Conservation (phyloP, 441 rosid genomes). For the Iberis amara region DNA sequence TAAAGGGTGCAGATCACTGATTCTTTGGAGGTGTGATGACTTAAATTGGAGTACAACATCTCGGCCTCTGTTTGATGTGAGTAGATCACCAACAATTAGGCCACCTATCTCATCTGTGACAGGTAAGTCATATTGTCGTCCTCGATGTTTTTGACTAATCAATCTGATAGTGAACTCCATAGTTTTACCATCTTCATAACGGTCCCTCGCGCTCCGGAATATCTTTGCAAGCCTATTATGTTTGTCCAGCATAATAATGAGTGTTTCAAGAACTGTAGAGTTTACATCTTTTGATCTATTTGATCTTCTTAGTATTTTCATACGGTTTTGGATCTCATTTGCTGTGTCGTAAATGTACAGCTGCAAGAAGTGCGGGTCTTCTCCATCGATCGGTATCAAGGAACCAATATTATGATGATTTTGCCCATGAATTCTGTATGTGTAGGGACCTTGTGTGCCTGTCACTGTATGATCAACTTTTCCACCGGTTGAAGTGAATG, state of each 20-base stretch:
- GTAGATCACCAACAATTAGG: neutral
- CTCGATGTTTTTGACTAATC: neutral
- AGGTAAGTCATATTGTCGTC: neutral
- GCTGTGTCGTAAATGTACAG: neutral
- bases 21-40: neutral
- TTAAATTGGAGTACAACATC: neutral
- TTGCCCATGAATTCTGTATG: neutral
- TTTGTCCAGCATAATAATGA: neutral
- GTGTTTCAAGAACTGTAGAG: neutral
- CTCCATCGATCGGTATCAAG: neutral
- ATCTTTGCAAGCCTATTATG: neutral
- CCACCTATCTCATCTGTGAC: neutral
- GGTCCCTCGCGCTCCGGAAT: neutral
- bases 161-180: neutral
- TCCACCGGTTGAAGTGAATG: neutral
- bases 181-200: neutral
- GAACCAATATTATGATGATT: neutral
- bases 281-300: neutral
- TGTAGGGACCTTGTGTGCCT: neutral
- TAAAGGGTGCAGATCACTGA: neutral
- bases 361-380: neutral
- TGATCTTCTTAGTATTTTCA: neutral
- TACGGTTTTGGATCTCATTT: neutral
- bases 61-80: too few relatives aligned
- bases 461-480: neutral